phyloP scores from a whole-genome alignment of 768 basidiomycete species.

The Nidularia pulvinata region DNA sequence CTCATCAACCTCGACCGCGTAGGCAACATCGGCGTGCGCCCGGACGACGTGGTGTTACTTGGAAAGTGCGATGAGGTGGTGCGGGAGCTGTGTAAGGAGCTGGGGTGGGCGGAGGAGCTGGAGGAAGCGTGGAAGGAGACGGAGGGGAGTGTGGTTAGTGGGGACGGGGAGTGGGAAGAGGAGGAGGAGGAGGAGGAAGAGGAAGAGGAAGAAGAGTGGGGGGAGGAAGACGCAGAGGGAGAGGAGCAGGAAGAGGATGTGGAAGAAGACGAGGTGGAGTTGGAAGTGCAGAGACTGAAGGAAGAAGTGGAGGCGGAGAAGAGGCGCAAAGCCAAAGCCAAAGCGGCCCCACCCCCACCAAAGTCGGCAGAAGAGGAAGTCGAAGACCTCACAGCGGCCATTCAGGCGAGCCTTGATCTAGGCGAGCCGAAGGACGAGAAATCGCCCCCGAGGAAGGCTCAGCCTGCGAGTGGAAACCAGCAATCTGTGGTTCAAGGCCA shows the following conservation, averaged over 20 bases:
- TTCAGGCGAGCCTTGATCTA: conserved; percentile 25
- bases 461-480: not conserved
- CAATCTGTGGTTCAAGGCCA: not conserved
- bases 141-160: conserved; percentile 16
- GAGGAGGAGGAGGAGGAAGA: conserved; percentile 6
- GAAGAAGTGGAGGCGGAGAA: not conserved
- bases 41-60: conserved; percentile 63
- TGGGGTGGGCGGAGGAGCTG: conserved; percentile 78
- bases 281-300: no score
- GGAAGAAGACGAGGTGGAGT: no score
- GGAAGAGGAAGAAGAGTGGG: not conserved
- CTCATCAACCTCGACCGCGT: conserved; percentile 88
- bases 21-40: conserved; percentile 55
- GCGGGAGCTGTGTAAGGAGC: conserved; percentile 54
- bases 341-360: not conserved
- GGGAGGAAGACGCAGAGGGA: no score
- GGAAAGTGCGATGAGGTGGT: conserved; percentile 76
- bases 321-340: not conserved
- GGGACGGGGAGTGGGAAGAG: conserved; percentile 4
- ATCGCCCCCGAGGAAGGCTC: not conserved
- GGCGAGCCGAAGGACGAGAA: conserved; percentile 5
- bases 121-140: conserved; percentile 56
- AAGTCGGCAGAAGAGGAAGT: conserved; percentile 22
- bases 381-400: conserved; percentile 25
- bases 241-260: no score